phyloP scores from a whole-genome alignment of 1,284 basidiomycete species.

The Heterobasidion irregulare region DNA sequence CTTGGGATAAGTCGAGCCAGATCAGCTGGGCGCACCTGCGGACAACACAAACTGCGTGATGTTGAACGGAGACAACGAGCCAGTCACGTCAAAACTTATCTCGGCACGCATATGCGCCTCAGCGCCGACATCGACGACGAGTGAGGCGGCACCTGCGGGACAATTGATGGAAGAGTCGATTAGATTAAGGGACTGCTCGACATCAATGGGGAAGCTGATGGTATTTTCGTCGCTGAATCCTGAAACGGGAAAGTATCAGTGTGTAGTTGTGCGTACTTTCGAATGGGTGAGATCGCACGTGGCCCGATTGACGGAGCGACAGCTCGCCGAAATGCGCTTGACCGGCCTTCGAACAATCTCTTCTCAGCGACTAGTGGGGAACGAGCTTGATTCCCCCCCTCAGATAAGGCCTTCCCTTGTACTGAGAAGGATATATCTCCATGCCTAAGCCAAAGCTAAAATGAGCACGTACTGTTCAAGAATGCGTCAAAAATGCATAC shows the following conservation, averaged over 20 bases:
- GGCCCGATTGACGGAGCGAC: no score
- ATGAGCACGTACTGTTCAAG: background rate
- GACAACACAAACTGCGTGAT: background rate
- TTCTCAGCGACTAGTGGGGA: no score
- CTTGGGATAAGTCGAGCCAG: background rate
- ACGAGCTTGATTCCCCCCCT: background rate
- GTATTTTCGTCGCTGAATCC: background rate
- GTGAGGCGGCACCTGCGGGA: no score
- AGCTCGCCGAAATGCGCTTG: no score
- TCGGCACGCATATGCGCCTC: background rate
- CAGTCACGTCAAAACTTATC: background rate
- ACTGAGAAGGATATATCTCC: background rate
- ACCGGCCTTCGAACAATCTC: no score
- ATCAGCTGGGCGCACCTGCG: background rate
- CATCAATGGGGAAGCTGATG: background rate
- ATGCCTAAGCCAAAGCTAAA: background rate
- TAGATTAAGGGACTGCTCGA: background rate
- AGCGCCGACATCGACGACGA: background rate
- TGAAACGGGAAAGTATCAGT: background rate
- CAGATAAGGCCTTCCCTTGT: background rate
- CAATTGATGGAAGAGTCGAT: background rate
- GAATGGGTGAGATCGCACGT: background rate
- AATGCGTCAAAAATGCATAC: background rate
- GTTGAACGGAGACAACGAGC: background rate
- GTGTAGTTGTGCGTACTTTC: background rate